Evolutionary conservation across 805 yeast species (phyloP).

Genomic region (Tetrapisispora nanseiensis): DNA sequence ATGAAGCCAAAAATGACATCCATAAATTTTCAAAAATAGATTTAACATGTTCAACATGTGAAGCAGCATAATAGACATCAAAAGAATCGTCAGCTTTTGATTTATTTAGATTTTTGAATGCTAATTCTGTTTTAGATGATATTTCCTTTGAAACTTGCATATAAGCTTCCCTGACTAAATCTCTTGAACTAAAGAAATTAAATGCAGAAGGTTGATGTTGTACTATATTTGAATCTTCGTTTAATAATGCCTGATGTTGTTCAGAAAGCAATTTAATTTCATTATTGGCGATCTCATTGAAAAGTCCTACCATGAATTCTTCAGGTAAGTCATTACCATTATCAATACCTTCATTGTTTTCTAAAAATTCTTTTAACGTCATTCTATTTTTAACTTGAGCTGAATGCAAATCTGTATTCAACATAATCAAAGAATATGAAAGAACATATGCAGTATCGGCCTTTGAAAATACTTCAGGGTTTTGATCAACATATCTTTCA

Average conservation of each 20-base stretch:
- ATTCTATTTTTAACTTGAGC: constrained; percentile 76
- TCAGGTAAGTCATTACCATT: constrained; percentile 78
- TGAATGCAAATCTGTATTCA: constrained; percentile 91
- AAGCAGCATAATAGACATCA: constrained; percentile 63
- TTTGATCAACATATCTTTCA: constrained; percentile 78
- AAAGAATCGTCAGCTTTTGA: constrained; percentile 35
- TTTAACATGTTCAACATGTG: constrained; percentile 80
- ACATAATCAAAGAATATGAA: constrained; percentile 84
- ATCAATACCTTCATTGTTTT: constrained; percentile 85
- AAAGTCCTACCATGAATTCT: constrained; percentile 60
- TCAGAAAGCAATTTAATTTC: constrained; percentile 90
- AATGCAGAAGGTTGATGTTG: constrained; percentile 37
- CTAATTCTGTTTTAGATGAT: constrained; percentile 77
- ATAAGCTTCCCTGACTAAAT: constrained; percentile 71
- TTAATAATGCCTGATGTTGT: constrained; percentile 80
- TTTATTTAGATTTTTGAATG: constrained; percentile 57
- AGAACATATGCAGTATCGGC: constrained; percentile 92
- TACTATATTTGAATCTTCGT: constrained; percentile 42
- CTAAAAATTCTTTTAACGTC: constrained; percentile 79
- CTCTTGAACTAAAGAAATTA: constrained; percentile 58
- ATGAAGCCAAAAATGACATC: constrained; percentile 94
- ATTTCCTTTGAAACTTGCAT: constrained; percentile 88
- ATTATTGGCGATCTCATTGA: constrained; percentile 64
- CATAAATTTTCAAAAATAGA: constrained; percentile 90
- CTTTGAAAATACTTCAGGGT: constrained; percentile 77